phyloP scores from a whole-genome alignment of 441 rosid species.

The Pelargonium myrrhifolium region DNA sequence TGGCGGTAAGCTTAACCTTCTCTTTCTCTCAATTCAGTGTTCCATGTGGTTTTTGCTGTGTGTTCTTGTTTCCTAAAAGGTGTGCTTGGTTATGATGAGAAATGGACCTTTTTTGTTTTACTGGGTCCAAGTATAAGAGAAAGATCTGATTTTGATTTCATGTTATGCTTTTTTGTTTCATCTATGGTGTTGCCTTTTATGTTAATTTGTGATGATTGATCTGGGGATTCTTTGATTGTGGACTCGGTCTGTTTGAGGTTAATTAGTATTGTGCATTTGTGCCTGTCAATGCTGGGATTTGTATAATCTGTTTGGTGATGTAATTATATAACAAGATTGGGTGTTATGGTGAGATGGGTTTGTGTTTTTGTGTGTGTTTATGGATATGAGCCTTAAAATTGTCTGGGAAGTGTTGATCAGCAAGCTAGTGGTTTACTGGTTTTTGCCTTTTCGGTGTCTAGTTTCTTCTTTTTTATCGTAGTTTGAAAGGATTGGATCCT shows the following conservation, averaged over 20 bases:
- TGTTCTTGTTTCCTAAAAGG: neutral
- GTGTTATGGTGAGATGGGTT: conserved; percentile 13
- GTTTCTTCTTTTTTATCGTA: neutral
- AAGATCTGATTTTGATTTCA: neutral
- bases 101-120: neutral
- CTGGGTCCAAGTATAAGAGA: neutral
- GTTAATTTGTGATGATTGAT: neutral
- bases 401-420: conserved; percentile 6
- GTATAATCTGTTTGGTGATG: neutral
- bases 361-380: neutral
- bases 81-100: neutral
- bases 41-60: neutral
- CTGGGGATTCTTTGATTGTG: neutral
- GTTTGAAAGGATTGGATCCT: neutral
- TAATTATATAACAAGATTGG: conserved; percentile 6
- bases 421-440: neutral
- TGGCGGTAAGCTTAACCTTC: conserved; percentile 38
- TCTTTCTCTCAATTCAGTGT: neutral
- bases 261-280: conserved; percentile 3
- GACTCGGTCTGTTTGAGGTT: neutral
- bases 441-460: neutral
- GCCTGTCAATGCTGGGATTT: conserved; percentile 18
- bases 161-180: neutral
- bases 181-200: neutral
- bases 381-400: neutral